phyloP scores from a whole-genome alignment of 73 alveolate genomes.

The Paramecium biaurelia region DNA sequence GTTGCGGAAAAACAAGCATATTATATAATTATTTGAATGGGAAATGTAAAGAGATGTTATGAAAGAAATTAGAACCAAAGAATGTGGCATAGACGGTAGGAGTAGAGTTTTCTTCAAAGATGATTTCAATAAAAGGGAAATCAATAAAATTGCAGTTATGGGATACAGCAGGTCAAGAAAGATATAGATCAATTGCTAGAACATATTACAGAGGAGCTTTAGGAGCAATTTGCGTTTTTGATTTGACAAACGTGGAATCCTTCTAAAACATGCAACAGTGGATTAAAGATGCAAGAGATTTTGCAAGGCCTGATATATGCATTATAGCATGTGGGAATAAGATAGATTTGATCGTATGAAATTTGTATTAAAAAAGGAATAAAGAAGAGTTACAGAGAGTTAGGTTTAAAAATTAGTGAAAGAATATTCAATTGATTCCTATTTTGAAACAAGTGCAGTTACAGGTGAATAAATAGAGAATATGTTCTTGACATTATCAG shows the following conservation, averaged over 20 bases:
- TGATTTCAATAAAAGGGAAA: constrained; percentile 73
- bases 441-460: constrained; percentile 75
- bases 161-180: constrained; percentile 95
- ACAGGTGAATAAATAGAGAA: constrained; percentile 79
- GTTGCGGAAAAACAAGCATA: constrained; percentile 68
- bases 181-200: constrained; percentile 84
- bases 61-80: constrained; percentile 44
- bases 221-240: constrained; percentile 83
- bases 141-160: constrained; percentile 83
- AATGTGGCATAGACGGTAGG: constrained; percentile 79
- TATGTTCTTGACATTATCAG: constrained; percentile 66
- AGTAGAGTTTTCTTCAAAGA: constrained; percentile 87
- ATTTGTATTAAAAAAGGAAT: not conserved
- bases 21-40: constrained; percentile 62
- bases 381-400: not conserved
- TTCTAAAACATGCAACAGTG: constrained; percentile 73
- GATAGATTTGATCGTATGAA: constrained; percentile 66
- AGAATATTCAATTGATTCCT: not conserved
- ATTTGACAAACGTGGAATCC: constrained; percentile 78
- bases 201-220: constrained; percentile 91
- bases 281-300: constrained; percentile 84
- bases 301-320: constrained; percentile 76
- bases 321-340: constrained; percentile 86
- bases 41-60: constrained; percentile 20
- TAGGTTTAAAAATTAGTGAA: not conserved